Conservation (phyloP, 768 basidiomycete genomes). For the Termitomyces sp. region DNA sequence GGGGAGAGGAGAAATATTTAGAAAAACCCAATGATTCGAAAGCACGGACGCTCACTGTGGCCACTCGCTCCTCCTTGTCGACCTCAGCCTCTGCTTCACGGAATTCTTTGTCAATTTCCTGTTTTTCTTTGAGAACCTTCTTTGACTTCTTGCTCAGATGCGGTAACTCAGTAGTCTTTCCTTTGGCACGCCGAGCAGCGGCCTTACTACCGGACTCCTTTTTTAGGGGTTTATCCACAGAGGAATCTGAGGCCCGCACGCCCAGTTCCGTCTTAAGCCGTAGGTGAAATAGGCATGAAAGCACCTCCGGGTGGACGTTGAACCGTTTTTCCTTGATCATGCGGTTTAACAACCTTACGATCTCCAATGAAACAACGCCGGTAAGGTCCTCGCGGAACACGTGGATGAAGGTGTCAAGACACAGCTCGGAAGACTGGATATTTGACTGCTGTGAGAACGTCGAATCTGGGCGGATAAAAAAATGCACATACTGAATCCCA, state of each 20-base stretch:
- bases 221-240: constrained; percentile 53
- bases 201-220: constrained; percentile 43
- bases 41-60: constrained; percentile 54
- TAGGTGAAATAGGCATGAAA: constrained; percentile 81
- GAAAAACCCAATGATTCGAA: background rate
- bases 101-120: constrained; percentile 89
- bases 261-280: constrained; percentile 85
- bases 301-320: constrained; percentile 84
- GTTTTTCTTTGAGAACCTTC: constrained; percentile 82
- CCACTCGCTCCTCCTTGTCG: constrained; percentile 85
- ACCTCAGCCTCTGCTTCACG: constrained; percentile 93
- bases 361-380: constrained; percentile 80
- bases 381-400: constrained; percentile 84
- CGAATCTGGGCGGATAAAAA: constrained; percentile 8
- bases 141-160: constrained; percentile 92
- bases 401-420: constrained; percentile 74
- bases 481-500: constrained; percentile 78
- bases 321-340: constrained; percentile 95
- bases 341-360: constrained; percentile 86
- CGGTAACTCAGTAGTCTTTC: constrained; percentile 57
- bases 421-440: constrained; percentile 77
- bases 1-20: background rate
- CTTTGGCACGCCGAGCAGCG: constrained; percentile 46
- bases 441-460: constrained; percentile 10
- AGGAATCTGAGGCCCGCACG: constrained; percentile 73